Evolutionary conservation across 1,284 basidiomycete species (phyloP).

Genomic region (Cutaneotrichosporon sp.): DNA sequence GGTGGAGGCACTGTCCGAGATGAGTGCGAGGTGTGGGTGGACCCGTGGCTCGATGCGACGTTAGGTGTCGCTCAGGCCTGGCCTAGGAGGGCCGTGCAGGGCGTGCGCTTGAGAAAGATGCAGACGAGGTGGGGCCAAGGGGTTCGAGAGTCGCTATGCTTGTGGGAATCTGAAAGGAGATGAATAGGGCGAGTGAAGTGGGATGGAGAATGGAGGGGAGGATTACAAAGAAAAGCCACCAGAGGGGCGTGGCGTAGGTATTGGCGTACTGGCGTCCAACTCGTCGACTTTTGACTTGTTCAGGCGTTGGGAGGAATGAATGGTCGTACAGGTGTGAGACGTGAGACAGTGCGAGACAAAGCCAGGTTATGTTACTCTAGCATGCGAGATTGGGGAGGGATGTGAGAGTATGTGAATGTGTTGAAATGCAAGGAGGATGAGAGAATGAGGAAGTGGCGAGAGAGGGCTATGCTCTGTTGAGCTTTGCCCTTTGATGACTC

Average conservation of each 20-base stretch:
- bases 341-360: neutral
- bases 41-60: slow-evolving; percentile 1
- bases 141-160: neutral
- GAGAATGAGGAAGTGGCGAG: neutral
- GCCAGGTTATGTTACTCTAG: neutral
- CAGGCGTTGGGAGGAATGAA: neutral
- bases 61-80: neutral
- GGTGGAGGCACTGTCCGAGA: slow-evolving; percentile 1
- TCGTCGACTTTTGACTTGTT: neutral
- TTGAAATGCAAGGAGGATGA: no score
- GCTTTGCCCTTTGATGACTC: neutral
- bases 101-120: slow-evolving; percentile 7
- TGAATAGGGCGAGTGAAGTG: neutral
- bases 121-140: neutral
- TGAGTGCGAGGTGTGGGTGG: neutral
- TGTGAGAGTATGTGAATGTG: no score
- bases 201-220: neutral
- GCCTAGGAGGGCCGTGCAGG: slow-evolving; percentile 1
- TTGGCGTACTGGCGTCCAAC: neutral
- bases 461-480: neutral
- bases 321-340: neutral
- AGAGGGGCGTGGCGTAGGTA: slow-evolving; percentile 1
- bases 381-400: neutral
- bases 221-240: slow-evolving; percentile 12
- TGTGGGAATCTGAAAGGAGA: slow-evolving; percentile 2